Percentiles rank a stretch among this genome's conserved stretches.
Conservation (phyloP, 164 flowering plant genomes). For the Chimonanthus praecox region DNA sequence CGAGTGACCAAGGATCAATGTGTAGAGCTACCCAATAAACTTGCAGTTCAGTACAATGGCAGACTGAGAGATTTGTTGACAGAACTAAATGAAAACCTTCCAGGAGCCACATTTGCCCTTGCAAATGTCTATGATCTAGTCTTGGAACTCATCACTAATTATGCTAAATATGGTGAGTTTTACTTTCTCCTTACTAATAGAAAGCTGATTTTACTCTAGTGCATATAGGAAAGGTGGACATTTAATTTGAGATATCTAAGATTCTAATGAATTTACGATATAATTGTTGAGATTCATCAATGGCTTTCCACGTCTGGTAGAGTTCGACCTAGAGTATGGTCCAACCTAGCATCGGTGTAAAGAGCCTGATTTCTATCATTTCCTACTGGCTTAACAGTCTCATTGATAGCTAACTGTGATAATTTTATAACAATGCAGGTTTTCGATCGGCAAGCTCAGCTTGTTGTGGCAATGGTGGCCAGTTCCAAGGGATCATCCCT, state of each 20-base stretch:
- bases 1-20: constrained; percentile 51
- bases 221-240: no score
- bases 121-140: constrained; percentile 86
- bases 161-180: constrained; percentile 54
- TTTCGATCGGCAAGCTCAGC: constrained; percentile 63
- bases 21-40: constrained; percentile 68
- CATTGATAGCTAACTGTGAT: no score
- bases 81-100: constrained; percentile 60
- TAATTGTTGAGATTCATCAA: background rate
- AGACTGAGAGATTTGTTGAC: constrained; percentile 54
- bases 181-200: background rate
- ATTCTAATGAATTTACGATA: background rate
- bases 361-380: no score
- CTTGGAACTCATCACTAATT: constrained; percentile 70
- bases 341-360: no score
- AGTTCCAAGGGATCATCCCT: constrained; percentile 78
- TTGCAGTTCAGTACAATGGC: constrained; percentile 67
- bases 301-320: background rate
- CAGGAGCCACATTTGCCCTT: constrained; percentile 65
- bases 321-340: no score
- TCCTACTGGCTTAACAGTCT: no score
- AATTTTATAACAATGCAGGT: constrained; percentile 32
- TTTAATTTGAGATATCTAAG: no score
- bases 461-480: constrained; percentile 94
- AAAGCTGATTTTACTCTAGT: no score